A percentile compares a stretch with the other conserved stretches of the same genome.
phyloP scores from a whole-genome alignment of 495 filamentous ascomycete genomes.

The Hypoxylon rickii region DNA sequence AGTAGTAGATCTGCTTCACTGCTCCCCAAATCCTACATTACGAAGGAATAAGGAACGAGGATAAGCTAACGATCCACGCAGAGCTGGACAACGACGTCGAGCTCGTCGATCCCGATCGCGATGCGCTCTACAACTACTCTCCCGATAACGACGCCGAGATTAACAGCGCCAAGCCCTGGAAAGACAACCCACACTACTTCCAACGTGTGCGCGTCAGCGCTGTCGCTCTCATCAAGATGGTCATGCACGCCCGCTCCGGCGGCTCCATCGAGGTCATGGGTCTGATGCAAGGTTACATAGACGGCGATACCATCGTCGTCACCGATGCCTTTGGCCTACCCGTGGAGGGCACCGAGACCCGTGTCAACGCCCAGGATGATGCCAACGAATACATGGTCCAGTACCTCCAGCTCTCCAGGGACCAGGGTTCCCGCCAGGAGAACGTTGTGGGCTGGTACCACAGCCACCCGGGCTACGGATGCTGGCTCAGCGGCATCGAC shows the following conservation, averaged over 20 bases:
- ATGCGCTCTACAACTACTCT: slow-evolving; percentile 89
- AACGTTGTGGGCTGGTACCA: slow-evolving; percentile 99
- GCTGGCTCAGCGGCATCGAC: slow-evolving; percentile 97
- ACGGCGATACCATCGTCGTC: slow-evolving; percentile 82
- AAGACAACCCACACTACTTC: slow-evolving; percentile 84
- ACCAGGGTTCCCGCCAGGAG: slow-evolving; percentile 72
- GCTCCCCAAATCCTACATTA: not conserved
- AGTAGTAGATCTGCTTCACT: not conserved
- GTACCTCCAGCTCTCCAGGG: slow-evolving; percentile 75
- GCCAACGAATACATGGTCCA: slow-evolving; percentile 96
- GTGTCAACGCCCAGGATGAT: slow-evolving; percentile 93
- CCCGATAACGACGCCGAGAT: slow-evolving; percentile 64
- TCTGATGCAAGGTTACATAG: slow-evolving; percentile 94
- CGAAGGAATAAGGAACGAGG: slow-evolving; percentile 2
- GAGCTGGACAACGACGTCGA: slow-evolving; percentile 88
- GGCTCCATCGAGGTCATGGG: slow-evolving; percentile 96
- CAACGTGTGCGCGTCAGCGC: slow-evolving; percentile 91
- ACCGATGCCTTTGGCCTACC: slow-evolving; percentile 94
- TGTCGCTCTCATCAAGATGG: slow-evolving; percentile 96
- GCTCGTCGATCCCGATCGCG: slow-evolving; percentile 81
- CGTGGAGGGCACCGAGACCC: slow-evolving; percentile 96
- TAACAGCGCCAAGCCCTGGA: slow-evolving; percentile 73
- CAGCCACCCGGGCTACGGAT: slow-evolving; percentile 95
- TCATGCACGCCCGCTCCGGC: slow-evolving; percentile 95
- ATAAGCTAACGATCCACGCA: slow-evolving; percentile 43